These are phyloP conservation scores for Adansonia gregorii DNA, from an alignment of 441 rosid genomes.

Conservation along the genomic window DNA sequence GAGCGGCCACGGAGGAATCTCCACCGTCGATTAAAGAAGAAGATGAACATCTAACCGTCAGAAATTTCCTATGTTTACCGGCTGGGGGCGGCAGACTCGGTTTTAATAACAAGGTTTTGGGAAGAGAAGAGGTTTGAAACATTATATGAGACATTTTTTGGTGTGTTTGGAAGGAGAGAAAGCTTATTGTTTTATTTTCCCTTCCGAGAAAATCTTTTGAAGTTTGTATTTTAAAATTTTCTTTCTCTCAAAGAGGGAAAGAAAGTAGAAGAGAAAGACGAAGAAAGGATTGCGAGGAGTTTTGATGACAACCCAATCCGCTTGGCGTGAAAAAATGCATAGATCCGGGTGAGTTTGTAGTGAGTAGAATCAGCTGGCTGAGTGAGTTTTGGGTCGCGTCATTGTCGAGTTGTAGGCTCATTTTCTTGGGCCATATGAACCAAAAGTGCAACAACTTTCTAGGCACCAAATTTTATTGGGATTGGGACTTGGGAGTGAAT, in stretches of 20 bases:
- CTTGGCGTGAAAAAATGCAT: constrained; percentile 8
- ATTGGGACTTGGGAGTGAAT: background rate
- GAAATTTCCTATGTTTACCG: constrained; percentile 38
- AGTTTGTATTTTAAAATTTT: background rate
- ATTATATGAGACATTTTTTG: constrained; percentile 47
- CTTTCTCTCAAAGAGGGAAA: constrained; percentile 31
- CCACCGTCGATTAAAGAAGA: constrained; percentile 47
- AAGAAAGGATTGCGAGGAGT: constrained; percentile 23
- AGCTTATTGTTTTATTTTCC: background rate
- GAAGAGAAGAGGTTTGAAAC: constrained; percentile 42
- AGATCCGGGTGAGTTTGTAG: constrained; percentile 26
- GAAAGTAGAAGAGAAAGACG: constrained; percentile 17
- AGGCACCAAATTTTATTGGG: background rate
- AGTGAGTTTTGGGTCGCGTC: background rate
- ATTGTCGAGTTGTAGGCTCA: background rate
- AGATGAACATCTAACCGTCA: constrained; percentile 42
- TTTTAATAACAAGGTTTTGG: constrained; percentile 42
- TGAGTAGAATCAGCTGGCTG: constrained; percentile 2
- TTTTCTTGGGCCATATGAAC: background rate
- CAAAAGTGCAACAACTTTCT: background rate
- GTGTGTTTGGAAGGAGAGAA: constrained; percentile 21
- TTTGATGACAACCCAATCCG: constrained; percentile 35
- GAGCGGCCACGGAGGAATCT: constrained; percentile 38
- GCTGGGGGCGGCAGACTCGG: constrained; percentile 40
- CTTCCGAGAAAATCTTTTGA: background rate